phyloP scores from a whole-genome alignment of 2,329 filamentous ascomycete species.

The Ceratocystis lukuohia region DNA sequence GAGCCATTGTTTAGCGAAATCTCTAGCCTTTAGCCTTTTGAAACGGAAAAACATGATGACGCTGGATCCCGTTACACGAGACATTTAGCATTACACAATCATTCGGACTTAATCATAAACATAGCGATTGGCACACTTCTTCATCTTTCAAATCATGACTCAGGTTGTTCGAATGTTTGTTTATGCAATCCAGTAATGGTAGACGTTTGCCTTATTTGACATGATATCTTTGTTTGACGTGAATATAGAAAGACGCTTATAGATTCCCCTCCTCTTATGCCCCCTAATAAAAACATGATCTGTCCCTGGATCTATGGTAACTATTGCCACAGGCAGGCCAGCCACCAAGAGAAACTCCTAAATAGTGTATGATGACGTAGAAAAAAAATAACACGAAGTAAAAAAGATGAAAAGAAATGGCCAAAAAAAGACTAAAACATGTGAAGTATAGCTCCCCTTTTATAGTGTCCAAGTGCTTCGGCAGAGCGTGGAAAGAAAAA shows the following conservation, averaged over 20 bases:
- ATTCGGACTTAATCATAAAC: not conserved
- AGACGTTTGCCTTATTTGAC: not conserved
- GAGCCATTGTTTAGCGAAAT: not conserved
- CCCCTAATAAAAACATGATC: not conserved
- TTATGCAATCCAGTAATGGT: not conserved
- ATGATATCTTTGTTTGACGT: not conserved
- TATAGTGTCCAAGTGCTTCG: constrained; percentile 19
- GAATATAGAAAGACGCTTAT: not conserved
- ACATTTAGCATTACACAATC: not conserved
- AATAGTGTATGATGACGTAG: not conserved
- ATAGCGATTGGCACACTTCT: not conserved
- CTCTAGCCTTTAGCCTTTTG: not conserved
- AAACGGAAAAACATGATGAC: not conserved
- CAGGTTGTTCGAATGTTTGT: not conserved
- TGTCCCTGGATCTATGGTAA: not conserved
- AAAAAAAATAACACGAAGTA: not conserved
- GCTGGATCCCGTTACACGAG: not conserved
- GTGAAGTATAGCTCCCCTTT: constrained; percentile 12
- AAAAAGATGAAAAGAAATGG: constrained; percentile 1
- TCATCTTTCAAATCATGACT: too few relatives aligned
- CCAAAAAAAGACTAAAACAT: not conserved
- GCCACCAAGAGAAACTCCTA: not conserved
- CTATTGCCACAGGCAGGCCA: not conserved
- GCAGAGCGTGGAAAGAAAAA: constrained; percentile 20
- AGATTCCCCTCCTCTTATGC: not conserved